Conservation (phyloP, 139 green algal genomes). For the Chlamydomonas sp. region DNA sequence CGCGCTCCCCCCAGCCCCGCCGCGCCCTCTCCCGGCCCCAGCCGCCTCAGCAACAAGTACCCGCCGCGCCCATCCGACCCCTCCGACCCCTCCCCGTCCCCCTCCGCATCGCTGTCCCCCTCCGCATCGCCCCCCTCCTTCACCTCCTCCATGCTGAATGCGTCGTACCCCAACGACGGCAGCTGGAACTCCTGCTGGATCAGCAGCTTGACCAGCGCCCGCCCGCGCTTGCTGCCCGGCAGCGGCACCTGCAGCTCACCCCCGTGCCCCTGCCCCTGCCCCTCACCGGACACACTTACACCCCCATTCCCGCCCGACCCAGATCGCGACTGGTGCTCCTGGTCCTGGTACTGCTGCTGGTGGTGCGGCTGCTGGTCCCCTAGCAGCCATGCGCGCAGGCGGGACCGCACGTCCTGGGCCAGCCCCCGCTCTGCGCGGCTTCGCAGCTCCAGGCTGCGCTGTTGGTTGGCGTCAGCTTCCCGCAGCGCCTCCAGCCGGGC, state of each 20-base stretch:
- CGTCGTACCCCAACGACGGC: not conserved
- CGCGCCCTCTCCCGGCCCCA: not conserved
- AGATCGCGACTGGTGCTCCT: not conserved
- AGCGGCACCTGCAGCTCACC: slow-evolving; percentile 15
- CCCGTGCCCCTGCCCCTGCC: not conserved
- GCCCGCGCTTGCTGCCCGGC: not conserved
- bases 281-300: not conserved
- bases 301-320: not conserved
- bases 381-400: slow-evolving; percentile 12
- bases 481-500: not conserved
- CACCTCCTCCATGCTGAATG: slow-evolving; percentile 4
- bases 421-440: not conserved
- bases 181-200: slow-evolving; percentile 12
- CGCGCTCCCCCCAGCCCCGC: not conserved
- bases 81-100: not conserved
- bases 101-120: not conserved
- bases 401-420: not conserved
- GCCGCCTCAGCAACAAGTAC: not conserved
- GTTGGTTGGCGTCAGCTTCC: not conserved
- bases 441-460: not conserved
- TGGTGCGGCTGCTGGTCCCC: no score
- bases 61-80: not conserved
- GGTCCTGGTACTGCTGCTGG: not conserved
- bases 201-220: slow-evolving; percentile 4
- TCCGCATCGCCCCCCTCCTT: not conserved